Conservation (phyloP, 805 yeast species). For the Candida gorgasii region DNA sequence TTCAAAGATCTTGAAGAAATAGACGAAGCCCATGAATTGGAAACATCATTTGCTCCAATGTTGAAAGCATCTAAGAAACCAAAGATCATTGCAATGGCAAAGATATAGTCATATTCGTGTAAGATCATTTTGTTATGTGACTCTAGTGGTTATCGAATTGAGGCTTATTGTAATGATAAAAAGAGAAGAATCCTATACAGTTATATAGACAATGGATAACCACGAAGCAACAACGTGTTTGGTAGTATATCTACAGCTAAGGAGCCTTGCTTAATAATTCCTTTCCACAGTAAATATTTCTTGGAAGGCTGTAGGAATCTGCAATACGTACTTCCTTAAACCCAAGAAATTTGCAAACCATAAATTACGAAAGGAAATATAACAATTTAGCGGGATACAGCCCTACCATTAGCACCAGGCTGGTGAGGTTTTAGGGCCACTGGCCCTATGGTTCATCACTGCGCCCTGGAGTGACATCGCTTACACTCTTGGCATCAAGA, state of each 20-base stretch:
- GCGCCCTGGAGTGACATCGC: too few species aligned
- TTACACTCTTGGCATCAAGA: constrained; percentile 1
- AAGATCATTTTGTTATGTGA: constrained; percentile 40
- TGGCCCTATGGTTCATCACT: too few species aligned
- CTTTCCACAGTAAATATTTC: background rate
- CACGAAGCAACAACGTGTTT: background rate
- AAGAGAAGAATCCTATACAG: background rate
- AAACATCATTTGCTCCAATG: constrained; percentile 81
- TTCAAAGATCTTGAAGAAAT: constrained; percentile 68
- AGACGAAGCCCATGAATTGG: constrained; percentile 78
- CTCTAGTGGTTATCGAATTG: background rate
- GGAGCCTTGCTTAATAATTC: background rate
- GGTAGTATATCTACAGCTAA: background rate
- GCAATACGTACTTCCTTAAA: too few species aligned
- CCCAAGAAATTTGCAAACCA: too few species aligned
- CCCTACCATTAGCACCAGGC: too few species aligned
- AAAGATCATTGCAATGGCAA: constrained; percentile 67
- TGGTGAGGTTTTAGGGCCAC: too few species aligned
- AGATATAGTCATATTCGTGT: constrained; percentile 65
- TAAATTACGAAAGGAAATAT: too few species aligned
- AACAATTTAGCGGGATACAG: too few species aligned
- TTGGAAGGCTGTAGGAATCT: background rate
- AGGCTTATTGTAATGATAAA: background rate
- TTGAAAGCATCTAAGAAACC: constrained; percentile 79
- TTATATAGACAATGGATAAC: background rate